phyloP scores from a whole-genome alignment of 2,329 filamentous ascomycete genomes.

The Cadophora malorum region DNA sequence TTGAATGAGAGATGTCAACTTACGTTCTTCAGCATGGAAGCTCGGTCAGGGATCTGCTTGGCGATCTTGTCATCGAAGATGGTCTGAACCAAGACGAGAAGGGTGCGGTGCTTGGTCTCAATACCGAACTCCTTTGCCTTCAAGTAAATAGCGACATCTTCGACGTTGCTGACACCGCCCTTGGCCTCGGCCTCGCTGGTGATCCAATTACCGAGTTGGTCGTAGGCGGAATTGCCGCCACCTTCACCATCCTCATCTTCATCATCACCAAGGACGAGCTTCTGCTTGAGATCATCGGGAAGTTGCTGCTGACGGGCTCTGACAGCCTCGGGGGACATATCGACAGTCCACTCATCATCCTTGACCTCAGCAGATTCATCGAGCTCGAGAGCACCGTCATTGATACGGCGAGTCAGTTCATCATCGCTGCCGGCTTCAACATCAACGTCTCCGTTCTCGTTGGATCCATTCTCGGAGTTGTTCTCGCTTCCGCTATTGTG shows the following conservation, averaged over 20 bases:
- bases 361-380: conserved; percentile 71
- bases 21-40: conserved; percentile 87
- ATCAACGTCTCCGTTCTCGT: conserved; percentile 57
- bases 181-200: conserved; percentile 73
- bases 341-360: conserved; percentile 93
- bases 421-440: conserved; percentile 84
- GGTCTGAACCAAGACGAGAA: conserved; percentile 90
- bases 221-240: conserved; percentile 78
- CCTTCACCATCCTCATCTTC: conserved; percentile 83
- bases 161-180: conserved; percentile 78
- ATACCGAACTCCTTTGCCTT: conserved; percentile 98
- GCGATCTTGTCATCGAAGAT: conserved; percentile 91
- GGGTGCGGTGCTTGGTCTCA: conserved; percentile 90
- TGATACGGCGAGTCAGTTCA: conserved; percentile 82
- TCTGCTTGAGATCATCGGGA: conserved; percentile 92
- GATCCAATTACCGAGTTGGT: conserved; percentile 93
- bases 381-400: conserved; percentile 73
- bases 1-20: conserved; percentile 40
- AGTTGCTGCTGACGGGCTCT: conserved; percentile 92
- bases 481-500: conserved; percentile 68
- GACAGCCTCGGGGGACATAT: conserved; percentile 94
- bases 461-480: conserved; percentile 63
- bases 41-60: conserved; percentile 84
- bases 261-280: conserved; percentile 80
- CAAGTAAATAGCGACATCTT: conserved; percentile 90